These are phyloP conservation scores for Caryopteris hybrid DNA, from an alignment of 305 asterid genomes.

Conservation along the genomic window DNA sequence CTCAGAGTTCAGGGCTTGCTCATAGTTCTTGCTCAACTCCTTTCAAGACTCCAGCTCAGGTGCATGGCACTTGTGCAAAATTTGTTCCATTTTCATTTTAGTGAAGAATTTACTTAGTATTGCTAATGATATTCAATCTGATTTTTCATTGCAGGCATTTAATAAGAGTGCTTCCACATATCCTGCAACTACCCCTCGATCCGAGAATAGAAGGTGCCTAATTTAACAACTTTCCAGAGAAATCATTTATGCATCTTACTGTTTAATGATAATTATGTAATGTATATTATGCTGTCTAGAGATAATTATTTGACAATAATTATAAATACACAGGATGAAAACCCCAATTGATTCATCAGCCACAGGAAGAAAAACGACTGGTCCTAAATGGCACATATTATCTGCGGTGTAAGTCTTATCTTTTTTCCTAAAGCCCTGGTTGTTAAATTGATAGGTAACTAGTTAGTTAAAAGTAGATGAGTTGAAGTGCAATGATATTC, in stretches of 20 bases:
- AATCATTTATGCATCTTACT: no score
- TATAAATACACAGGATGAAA: slow-evolving; percentile 42
- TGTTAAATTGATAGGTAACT: background rate
- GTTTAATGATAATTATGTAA: background rate
- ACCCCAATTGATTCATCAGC: slow-evolving; percentile 42
- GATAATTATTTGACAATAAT: background rate
- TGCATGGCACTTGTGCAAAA: slow-evolving; percentile 9
- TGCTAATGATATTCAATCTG: background rate
- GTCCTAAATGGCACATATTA: slow-evolving; percentile 67
- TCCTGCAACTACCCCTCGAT: slow-evolving; percentile 41
- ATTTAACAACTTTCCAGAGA: background rate
- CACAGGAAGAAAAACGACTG: slow-evolving; percentile 58
- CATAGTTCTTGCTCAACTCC: slow-evolving; percentile 28
- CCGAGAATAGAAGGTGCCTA: slow-evolving; percentile 50
- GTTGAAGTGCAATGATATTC: background rate
- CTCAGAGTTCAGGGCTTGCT: slow-evolving; percentile 26
- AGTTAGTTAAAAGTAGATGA: background rate
- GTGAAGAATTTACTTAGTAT: background rate
- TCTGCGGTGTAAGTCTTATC: slow-evolving; percentile 67
- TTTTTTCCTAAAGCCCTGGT: background rate
- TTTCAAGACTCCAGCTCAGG: slow-evolving; percentile 41
- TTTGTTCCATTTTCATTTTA: background rate
- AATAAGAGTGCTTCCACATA: slow-evolving; percentile 30
- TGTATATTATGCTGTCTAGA: background rate
- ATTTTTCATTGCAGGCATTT: slow-evolving; percentile 38